A percentile compares a stretch with the other conserved stretches of the same genome.
Evolutionary conservation across 352 stramenopile genomes (phyloP).

Genomic region (Pythium myriotylum): DNA sequence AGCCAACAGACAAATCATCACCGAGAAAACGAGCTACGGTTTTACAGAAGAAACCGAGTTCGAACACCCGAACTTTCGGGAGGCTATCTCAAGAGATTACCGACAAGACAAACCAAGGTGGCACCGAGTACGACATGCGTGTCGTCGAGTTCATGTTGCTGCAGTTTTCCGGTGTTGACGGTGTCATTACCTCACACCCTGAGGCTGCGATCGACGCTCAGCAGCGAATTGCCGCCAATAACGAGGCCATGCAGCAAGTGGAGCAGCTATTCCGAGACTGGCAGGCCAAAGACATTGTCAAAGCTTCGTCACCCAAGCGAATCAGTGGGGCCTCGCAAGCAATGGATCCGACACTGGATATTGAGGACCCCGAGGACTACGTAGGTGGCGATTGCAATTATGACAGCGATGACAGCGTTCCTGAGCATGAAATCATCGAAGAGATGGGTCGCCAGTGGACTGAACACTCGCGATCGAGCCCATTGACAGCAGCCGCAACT

Average conservation of each 20-base stretch:
- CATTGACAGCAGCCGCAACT: neutral
- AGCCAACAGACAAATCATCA: slow-evolving; percentile 1
- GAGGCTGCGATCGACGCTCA: slow-evolving; percentile 31
- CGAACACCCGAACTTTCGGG: neutral
- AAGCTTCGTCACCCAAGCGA: slow-evolving; percentile 8
- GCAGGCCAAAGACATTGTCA: slow-evolving; percentile 31
- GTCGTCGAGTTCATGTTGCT: slow-evolving; percentile 43
- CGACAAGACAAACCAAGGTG: neutral
- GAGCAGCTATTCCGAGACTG: slow-evolving; percentile 42
- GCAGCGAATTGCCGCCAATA: slow-evolving; percentile 31
- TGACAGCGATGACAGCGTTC: slow-evolving; percentile 24
- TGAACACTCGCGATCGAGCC: slow-evolving; percentile 19
- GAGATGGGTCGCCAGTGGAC: slow-evolving; percentile 36
- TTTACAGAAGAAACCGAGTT: neutral
- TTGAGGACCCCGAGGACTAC: slow-evolving; percentile 32
- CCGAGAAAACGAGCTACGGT: neutral
- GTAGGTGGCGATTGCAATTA: slow-evolving; percentile 18
- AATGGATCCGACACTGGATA: neutral
- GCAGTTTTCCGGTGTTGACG: slow-evolving; percentile 37
- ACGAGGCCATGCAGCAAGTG: slow-evolving; percentile 34
- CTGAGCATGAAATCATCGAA: slow-evolving; percentile 23
- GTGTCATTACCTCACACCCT: slow-evolving; percentile 31
- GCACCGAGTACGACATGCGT: slow-evolving; percentile 23
- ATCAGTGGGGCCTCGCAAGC: neutral
- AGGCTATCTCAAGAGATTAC: slow-evolving; percentile 15